Evolutionary conservation across 148 eudicot species (phyloP).

Genomic region (Camellia granthamiana): DNA sequence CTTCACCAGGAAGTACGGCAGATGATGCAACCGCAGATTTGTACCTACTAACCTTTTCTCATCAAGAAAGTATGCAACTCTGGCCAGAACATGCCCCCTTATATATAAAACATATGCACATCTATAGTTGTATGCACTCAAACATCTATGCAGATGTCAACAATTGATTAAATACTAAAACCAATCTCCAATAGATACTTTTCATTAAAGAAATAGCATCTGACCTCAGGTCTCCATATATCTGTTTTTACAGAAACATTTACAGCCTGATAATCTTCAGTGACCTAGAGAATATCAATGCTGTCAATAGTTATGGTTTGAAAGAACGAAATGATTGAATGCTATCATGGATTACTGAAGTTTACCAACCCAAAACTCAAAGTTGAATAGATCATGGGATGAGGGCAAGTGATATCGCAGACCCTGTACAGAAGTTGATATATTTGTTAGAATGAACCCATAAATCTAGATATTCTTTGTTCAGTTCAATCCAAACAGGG

Average conservation of each 20-base stretch:
- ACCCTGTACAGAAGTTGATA: slow-evolving; percentile 47
- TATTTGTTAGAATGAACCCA: slow-evolving; percentile 5
- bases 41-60: neutral
- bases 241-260: slow-evolving; percentile 69
- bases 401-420: slow-evolving; percentile 64
- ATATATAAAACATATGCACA: neutral
- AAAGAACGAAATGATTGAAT: slow-evolving; percentile 10
- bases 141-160: slow-evolving; percentile 4
- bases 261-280: slow-evolving; percentile 79
- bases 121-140: neutral
- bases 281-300: slow-evolving; percentile 44
- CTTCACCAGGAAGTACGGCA: slow-evolving; percentile 3
- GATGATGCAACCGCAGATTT: neutral
- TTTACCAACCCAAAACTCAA: slow-evolving; percentile 84
- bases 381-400: slow-evolving; percentile 83
- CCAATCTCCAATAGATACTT: slow-evolving; percentile 2
- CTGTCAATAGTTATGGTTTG: neutral
- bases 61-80: neutral
- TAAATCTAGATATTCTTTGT: neutral
- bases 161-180: neutral
- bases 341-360: slow-evolving; percentile 18
- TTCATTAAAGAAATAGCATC: neutral
- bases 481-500: neutral
- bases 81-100: neutral
- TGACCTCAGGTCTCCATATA: slow-evolving; percentile 63